A percentile compares a stretch with the other conserved stretches of the same genome.
These are phyloP conservation scores for Ampelomyces quisqualis DNA, from an alignment of 2,329 filamentous ascomycete genomes.

Conservation along the genomic window DNA sequence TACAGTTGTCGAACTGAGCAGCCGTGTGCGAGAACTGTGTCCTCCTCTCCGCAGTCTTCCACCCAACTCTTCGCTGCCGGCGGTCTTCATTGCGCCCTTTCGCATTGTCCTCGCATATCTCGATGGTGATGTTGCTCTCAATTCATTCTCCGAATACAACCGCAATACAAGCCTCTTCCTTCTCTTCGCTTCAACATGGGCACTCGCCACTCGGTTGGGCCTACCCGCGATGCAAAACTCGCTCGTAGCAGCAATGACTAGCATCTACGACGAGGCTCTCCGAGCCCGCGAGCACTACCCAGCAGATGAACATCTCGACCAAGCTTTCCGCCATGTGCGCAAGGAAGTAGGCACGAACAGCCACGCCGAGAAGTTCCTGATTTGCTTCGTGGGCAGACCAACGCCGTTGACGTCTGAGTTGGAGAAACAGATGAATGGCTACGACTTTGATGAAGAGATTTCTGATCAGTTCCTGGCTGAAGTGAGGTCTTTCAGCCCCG, in stretches of 20 bases:
- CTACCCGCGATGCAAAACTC: slow-evolving; percentile 8
- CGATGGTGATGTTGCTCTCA: neutral
- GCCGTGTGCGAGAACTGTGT: slow-evolving; percentile 1
- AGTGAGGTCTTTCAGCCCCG: neutral
- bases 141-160: neutral
- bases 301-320: neutral
- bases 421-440: neutral
- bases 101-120: slow-evolving; percentile 2
- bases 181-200: slow-evolving; percentile 11
- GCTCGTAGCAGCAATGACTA: slow-evolving; percentile 2
- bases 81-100: slow-evolving; percentile 1
- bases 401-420: slow-evolving; percentile 1
- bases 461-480: neutral
- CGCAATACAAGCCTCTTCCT: slow-evolving; percentile 1
- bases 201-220: slow-evolving; percentile 6
- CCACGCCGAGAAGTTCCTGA: slow-evolving; percentile 11
- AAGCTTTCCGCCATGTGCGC: slow-evolving; percentile 1
- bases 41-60: neutral
- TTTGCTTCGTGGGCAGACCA: slow-evolving; percentile 7
- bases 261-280: neutral
- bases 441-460: neutral
- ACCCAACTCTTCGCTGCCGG: neutral
- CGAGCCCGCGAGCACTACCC: neutral
- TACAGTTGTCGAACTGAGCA: neutral
- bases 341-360: neutral